Evolutionary conservation across 305 asterid genomes (phyloP).

Genomic region (Salvia sclarea): DNA sequence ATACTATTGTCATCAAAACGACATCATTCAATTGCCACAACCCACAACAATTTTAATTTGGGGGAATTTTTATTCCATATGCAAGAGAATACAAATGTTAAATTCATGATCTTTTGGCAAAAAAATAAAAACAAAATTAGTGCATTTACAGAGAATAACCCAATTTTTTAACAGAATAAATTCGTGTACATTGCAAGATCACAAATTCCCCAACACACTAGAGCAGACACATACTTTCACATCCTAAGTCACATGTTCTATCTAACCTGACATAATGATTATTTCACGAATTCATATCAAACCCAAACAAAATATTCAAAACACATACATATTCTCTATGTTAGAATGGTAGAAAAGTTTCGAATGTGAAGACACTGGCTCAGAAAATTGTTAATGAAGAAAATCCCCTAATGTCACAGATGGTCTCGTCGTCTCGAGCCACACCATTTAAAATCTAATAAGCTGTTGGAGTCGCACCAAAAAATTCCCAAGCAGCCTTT

Average conservation of each 20-base stretch:
- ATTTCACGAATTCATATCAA: background rate
- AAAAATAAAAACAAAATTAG: no score
- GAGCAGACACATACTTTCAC: no score
- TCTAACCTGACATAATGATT: background rate
- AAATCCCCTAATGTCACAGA: background rate
- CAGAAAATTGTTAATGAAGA: background rate
- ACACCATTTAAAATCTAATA: background rate
- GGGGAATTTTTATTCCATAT: no score
- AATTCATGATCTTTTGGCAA: no score
- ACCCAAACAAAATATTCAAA: background rate
- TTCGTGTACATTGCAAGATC: no score
- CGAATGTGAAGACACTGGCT: background rate
- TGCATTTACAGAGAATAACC: no score
- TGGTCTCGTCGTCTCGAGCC: constrained; percentile 10
- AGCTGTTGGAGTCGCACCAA: constrained; percentile 31
- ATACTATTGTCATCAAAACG: no score
- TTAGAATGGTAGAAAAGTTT: constrained; percentile 9
- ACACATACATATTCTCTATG: constrained; percentile 2
- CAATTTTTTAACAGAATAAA: no score
- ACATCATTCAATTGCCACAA: no score
- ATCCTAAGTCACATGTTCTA: background rate
- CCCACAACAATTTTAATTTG: no score
- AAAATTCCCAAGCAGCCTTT: constrained; percentile 31
- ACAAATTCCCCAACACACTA: no score
- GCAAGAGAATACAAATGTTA: no score